phyloP scores from a whole-genome alignment of 129 eudicot genomes.

The Saposhnikovia divaricata region DNA sequence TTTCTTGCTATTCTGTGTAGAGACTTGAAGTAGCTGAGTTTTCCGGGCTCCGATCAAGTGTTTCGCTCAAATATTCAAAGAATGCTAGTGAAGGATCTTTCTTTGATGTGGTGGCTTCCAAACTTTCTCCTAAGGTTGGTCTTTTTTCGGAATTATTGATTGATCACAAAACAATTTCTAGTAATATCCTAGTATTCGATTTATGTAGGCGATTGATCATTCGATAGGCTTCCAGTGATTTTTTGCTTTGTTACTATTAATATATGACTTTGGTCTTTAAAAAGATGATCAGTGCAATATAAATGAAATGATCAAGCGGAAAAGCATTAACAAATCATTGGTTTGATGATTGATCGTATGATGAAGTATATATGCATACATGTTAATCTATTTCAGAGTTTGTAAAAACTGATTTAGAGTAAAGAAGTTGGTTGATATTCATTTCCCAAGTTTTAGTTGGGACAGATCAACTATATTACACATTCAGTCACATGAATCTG shows the following conservation, averaged over 20 bases:
- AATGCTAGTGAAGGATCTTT: conserved; percentile 54
- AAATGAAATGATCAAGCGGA: background rate
- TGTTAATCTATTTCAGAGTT: background rate
- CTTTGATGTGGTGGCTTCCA: conserved; percentile 65
- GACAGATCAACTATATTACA: background rate
- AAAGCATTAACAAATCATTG: background rate
- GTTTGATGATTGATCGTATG: background rate
- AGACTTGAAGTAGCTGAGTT: conserved; percentile 64
- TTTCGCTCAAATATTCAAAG: conserved; percentile 45
- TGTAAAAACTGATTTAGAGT: background rate
- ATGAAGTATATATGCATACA: background rate
- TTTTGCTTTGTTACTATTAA: background rate
- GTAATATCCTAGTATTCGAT: background rate
- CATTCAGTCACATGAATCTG: background rate
- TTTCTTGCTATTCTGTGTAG: conserved; percentile 26
- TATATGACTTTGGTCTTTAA: background rate
- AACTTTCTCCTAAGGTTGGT: conserved; percentile 59
- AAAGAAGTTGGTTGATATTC: background rate
- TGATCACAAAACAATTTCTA: background rate
- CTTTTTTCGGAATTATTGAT: background rate
- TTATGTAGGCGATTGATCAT: background rate
- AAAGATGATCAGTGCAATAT: background rate
- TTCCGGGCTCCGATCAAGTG: conserved; percentile 69
- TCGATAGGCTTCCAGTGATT: background rate
- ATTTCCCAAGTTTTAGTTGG: background rate